These are phyloP conservation scores for Rosellinia necatrix DNA, from an alignment of 2,329 filamentous ascomycete species.

Conservation along the genomic window DNA sequence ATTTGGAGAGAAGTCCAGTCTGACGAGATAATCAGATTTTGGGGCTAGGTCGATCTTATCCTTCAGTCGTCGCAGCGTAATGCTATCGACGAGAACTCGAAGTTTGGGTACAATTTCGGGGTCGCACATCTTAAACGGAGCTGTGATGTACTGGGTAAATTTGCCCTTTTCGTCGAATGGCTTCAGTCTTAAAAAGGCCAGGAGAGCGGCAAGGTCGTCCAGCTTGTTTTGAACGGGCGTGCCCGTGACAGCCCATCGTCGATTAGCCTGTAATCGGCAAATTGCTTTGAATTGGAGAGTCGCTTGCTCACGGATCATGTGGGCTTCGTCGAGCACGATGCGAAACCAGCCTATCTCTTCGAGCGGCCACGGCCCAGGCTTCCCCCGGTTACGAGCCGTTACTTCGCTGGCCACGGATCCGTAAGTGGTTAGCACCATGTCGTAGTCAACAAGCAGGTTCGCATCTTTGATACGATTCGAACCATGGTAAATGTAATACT, in stretches of 20 bases:
- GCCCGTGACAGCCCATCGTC: conserved; percentile 96
- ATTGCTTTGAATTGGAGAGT: conserved; percentile 86
- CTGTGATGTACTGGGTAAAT: conserved; percentile 80
- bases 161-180: conserved; percentile 80
- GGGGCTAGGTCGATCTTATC: conserved; percentile 84
- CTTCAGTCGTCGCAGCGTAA: conserved; percentile 89
- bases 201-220: conserved; percentile 84
- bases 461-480: conserved; percentile 72
- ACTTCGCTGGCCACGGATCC: conserved; percentile 84
- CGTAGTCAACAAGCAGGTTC: conserved; percentile 70
- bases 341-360: conserved; percentile 88
- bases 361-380: conserved; percentile 66
- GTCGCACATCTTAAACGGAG: conserved; percentile 86
- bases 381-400: conserved; percentile 64
- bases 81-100: conserved; percentile 88
- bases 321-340: conserved; percentile 91
- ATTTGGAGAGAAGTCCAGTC: conserved; percentile 73
- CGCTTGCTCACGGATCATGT: conserved; percentile 85
- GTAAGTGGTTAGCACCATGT: conserved; percentile 92
- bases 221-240: conserved; percentile 94
- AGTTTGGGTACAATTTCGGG: conserved; percentile 83
- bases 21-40: conserved; percentile 73
- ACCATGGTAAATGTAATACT: conserved; percentile 86
- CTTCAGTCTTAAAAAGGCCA: conserved; percentile 81
- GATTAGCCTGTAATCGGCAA: conserved; percentile 75